Conservation (phyloP, 2,329 filamentous ascomycete species). For the Colletotrichum sp. region DNA sequence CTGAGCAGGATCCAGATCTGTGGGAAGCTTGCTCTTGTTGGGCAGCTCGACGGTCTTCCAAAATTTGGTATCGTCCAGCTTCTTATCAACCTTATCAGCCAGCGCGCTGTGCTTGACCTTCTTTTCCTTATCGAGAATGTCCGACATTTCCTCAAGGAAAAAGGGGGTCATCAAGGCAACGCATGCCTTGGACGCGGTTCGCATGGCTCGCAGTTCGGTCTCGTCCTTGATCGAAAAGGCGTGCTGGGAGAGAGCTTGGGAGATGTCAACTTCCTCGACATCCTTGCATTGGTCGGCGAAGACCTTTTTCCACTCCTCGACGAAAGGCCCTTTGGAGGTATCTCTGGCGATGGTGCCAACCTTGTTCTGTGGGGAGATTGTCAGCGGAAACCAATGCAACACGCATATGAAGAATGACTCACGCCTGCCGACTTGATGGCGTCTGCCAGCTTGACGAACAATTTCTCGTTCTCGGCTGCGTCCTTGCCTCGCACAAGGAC, state of each 20-base stretch:
- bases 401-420: constrained; percentile 42
- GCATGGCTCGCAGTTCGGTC: constrained; percentile 89
- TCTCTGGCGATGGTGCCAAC: constrained; percentile 88
- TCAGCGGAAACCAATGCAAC: background rate
- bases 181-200: constrained; percentile 91
- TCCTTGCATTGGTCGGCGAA: constrained; percentile 83
- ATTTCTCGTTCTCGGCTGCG: constrained; percentile 86
- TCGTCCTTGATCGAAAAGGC: constrained; percentile 95
- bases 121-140: constrained; percentile 93
- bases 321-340: constrained; percentile 82
- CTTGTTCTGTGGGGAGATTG: constrained; percentile 69
- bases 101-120: constrained; percentile 91
- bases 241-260: constrained; percentile 78
- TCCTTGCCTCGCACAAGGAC: constrained; percentile 93
- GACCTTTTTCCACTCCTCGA: constrained; percentile 93
- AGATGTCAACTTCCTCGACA: constrained; percentile 86
- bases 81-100: constrained; percentile 85
- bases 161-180: constrained; percentile 95
- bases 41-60: constrained; percentile 81
- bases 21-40: constrained; percentile 76
- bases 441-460: constrained; percentile 83
- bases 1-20: constrained; percentile 85
- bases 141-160: constrained; percentile 98
- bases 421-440: constrained; percentile 88
- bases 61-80: constrained; percentile 92